phyloP scores from a whole-genome alignment of 2,329 filamentous ascomycete genomes.

The Fusarium poae region DNA sequence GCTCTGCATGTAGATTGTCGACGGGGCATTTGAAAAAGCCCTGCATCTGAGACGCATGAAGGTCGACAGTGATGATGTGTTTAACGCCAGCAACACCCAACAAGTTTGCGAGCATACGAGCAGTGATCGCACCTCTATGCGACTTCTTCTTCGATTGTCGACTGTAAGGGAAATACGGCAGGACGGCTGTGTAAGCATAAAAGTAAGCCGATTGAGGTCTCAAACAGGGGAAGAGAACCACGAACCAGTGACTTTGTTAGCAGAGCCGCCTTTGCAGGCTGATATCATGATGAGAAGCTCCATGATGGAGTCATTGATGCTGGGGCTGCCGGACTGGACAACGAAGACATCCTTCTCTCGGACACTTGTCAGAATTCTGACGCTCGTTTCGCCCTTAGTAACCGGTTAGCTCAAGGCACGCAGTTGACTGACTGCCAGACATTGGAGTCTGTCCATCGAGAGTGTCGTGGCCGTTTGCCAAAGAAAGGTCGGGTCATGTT shows the following conservation, averaged over 20 bases:
- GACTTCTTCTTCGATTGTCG: slow-evolving; percentile 99
- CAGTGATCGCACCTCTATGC: slow-evolving; percentile 94
- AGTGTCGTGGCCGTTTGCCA: slow-evolving; percentile 22
- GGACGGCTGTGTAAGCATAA: slow-evolving; percentile 70
- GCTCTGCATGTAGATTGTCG: slow-evolving; percentile 96
- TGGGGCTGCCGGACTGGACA: slow-evolving; percentile 93
- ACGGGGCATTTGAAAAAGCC: slow-evolving; percentile 98
- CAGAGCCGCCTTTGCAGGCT: slow-evolving; percentile 96
- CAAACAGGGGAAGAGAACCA: slow-evolving; percentile 38
- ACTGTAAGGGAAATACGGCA: slow-evolving; percentile 98
- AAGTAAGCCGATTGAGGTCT: slow-evolving; percentile 36
- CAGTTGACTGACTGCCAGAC: slow-evolving; percentile 18
- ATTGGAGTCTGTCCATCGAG: not conserved
- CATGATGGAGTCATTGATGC: slow-evolving; percentile 99
- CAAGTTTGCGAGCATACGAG: slow-evolving; percentile 95
- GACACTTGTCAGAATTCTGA: slow-evolving; percentile 79
- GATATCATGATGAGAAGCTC: slow-evolving; percentile 99
- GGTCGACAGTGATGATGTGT: slow-evolving; percentile 96
- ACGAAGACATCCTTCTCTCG: slow-evolving; percentile 99
- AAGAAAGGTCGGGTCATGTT: slow-evolving; percentile 10
- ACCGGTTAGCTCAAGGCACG: slow-evolving; percentile 40
- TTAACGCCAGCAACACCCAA: slow-evolving; percentile 94
- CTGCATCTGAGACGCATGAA: slow-evolving; percentile 99
- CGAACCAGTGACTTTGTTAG: slow-evolving; percentile 94
- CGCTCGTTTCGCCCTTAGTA: slow-evolving; percentile 74